These are phyloP conservation scores for Didymosphaeria variabile DNA, from an alignment of 2,329 filamentous ascomycete genomes.

Conservation along the genomic window DNA sequence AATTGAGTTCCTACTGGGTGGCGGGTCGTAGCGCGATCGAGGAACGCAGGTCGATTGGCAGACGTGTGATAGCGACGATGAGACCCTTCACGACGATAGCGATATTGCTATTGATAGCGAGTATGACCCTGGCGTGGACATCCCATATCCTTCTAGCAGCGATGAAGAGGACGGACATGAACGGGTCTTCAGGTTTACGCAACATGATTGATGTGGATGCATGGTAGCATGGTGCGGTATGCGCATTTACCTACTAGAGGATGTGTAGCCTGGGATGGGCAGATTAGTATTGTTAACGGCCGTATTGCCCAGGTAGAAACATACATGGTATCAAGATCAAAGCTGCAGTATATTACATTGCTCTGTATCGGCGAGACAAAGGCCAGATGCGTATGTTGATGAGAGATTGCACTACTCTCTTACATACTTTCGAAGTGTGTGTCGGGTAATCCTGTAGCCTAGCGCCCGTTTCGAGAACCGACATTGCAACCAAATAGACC, in stretches of 20 bases:
- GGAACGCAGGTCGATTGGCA: neutral
- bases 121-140: neutral
- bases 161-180: neutral
- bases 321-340: neutral
- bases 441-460: too few relatives aligned
- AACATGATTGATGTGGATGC: neutral
- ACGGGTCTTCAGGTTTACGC: neutral
- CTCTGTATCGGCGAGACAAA: too few relatives aligned
- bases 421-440: too few relatives aligned
- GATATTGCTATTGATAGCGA: neutral
- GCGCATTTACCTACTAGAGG: neutral
- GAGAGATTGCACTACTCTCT: too few relatives aligned
- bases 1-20: conserved; percentile 72
- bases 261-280: neutral
- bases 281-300: neutral
- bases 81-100: neutral
- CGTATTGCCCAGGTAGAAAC: neutral
- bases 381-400: too few relatives aligned
- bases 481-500: too few relatives aligned
- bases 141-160: neutral
- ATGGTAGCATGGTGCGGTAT: neutral
- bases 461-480: too few relatives aligned
- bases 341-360: too few relatives aligned
- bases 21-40: conserved; percentile 9
- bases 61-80: conserved; percentile 1